Evolutionary conservation across 768 basidiomycete genomes (phyloP), one percentile per base, ranked within the genome.

Genomic region (Hypholoma sublateritium): DNA sequence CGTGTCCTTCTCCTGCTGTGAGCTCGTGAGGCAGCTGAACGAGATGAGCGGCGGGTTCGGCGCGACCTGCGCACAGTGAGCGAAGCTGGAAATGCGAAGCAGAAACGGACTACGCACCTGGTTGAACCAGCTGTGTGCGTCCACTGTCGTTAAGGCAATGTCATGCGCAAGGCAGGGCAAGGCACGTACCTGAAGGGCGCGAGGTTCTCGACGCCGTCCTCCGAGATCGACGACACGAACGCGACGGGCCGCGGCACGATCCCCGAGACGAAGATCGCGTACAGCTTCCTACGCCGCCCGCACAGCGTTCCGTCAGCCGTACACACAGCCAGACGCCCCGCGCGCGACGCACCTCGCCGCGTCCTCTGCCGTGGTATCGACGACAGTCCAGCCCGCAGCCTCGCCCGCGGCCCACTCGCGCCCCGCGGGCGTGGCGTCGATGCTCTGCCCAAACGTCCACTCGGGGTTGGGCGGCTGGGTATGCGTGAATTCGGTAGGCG

Each of bases 191-290:
- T 79, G 58, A 84, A 87, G 1, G 85, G 82, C 1, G 86, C 85
- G 37, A 91, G 74, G 65, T 89, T 90, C 59, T 72, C 69, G 4
- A 73, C 62, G 0, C 86, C 86, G 50, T 79, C 67, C 14, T 70
- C 71, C 5, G 80, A 81, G 37, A 85, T 60, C 7, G 84, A 78
- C 6, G 87, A 88, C n/a, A 89, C 80, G 59, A 91, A 86, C 0
- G 84, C 89, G 53, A 90, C 74, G 9, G 88, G 88, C 41, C 89
- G 80, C 2, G 88, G 89, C 6, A 77, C 73, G 46, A 88, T 74
- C 12, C 83, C 85, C 42, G 78, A 78, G 8, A 77, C 76, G 60
- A 86, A 64, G 52, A 85, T 62, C 12, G 70, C 69, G 62, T 88
- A 85, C 7, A 77, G 22, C 35, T 63, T 62, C 47, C 76, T 77